Base-by-base conservation (phyloP, 208 protist genomes). In the Leishmania guyanensis region DNA sequence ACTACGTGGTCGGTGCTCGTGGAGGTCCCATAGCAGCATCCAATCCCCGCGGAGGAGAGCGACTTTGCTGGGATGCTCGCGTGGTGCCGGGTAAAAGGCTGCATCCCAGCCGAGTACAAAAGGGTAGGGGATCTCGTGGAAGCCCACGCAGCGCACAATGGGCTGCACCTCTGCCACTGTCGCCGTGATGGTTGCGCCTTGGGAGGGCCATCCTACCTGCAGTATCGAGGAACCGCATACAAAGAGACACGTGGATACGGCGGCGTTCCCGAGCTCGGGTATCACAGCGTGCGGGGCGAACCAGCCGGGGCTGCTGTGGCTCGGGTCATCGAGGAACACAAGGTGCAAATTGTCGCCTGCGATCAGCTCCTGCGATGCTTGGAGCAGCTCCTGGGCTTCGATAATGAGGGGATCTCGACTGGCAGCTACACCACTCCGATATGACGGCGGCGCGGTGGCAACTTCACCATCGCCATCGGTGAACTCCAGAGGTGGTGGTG, bases 41-140 rank as follows among this genome's bases (percentile, higher is more conserved):
- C 78, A 68, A 4, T 87, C 88, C 3, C 82, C 83, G n/a, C 84
- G 66, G 50, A 97, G 4, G 56, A 97, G 73, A 14, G 87, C 86
- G 4, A 97, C 88, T 10, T 81, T 79, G 51, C 84, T 51, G 0
- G 84, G 84, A 39, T 84, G 72, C 5, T 60, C 29, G 2, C n/a
- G 54, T 26, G 78, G 75, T 33, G 88, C 81, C 16, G 89, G 86
- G 72, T 97, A 95, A 72, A 97, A 94, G 2, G 77, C 86, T 16
- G 91, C 86, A 60, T 95, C 86, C 78, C 94, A 87, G 20, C 93
- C 93, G 6, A 68, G 53, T 33, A 48, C 74, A 75, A 97, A 97
- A 6, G 91, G 89, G 26, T 80, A 85, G 16, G 93, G 93, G 22
- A 97, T 85, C 6, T 39, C 68, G 6, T 36, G 2, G 77, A 97